Evolutionary conservation across 2,329 filamentous ascomycete genomes (phyloP).

Genomic region (Coniochaeta sp.): DNA sequence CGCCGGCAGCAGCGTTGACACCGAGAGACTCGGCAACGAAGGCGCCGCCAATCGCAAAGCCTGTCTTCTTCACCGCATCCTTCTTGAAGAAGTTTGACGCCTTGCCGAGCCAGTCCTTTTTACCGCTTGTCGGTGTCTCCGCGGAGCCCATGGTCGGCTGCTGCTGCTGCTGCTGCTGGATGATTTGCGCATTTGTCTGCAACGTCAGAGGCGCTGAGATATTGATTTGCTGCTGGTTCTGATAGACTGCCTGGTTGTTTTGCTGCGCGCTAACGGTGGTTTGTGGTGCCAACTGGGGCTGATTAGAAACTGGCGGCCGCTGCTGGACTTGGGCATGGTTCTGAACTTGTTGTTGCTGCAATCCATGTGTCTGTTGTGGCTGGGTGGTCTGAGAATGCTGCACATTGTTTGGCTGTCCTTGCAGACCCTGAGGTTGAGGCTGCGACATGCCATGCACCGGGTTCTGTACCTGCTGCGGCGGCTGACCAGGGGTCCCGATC

Average conservation of each 20-base stretch:
- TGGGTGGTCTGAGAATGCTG: background rate
- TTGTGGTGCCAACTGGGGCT: background rate
- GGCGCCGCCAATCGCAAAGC: conserved; percentile 1
- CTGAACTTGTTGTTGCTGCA: background rate
- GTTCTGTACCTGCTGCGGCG: background rate
- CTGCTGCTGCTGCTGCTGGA: conserved; percentile 1
- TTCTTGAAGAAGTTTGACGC: conserved; percentile 2
- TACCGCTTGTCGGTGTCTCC: background rate
- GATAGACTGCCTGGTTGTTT: background rate
- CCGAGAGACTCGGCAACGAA: conserved; percentile 1
- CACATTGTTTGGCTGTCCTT: background rate
- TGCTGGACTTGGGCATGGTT: background rate
- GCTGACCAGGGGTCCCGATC: background rate
- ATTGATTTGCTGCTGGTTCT: background rate
- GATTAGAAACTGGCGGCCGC: background rate
- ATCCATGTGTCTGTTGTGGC: background rate
- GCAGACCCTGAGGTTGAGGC: background rate
- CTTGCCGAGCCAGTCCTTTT: conserved; percentile 2
- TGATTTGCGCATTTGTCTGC: background rate
- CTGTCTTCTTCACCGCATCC: conserved; percentile 1
- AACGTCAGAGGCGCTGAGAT: background rate
- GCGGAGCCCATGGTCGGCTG: background rate
- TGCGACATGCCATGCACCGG: background rate
- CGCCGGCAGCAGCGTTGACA: background rate
- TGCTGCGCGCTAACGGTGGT: background rate